Base-by-base conservation (phyloP, 306 rosid species). In the Vicia faba region DNA sequence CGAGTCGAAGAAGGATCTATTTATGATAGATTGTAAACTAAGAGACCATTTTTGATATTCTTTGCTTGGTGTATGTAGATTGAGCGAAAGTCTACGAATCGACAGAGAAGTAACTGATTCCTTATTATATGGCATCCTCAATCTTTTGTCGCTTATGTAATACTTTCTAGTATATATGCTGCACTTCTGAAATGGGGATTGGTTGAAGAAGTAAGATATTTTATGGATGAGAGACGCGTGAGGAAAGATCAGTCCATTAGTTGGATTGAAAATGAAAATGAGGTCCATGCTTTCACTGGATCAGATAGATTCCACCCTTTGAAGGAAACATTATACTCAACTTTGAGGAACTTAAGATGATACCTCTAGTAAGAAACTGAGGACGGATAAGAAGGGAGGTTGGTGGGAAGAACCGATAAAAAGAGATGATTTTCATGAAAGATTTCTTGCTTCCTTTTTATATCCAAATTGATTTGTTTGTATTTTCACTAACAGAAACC, bases 161-260 rank as follows among this genome's bases (percentile, higher is more conserved):
- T 84, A 45, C 91, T 85, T 73, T 82, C 92, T 20, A 79, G 90
- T 65, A 73, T 84, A 64, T 82, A 89, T 72, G 95, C 85, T 18
- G 74, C 73, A 10, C 81, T 70, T 38, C 85, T 86, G 66, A 88
- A 75, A 78, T 80, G 87, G 92, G 95, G 86, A 62, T 68, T 68
- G 70, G 84, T 77, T 25, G 85, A 69, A 80, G 78, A 87, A 74
- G 84, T 82, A 14, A 84, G 88, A 73, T 71, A 50, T 46, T 76
- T 80, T 26, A 83, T 83, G 91, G 75, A 87, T 28, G 84, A 79
- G 75, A 82, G 87, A 66, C 75, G 43, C 5, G 81, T 79, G 57
- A 75, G 59, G 68, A 78, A 87, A 77, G 86, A 79, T 54, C 79
- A 55, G 8, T 83, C 82, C 6, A 29, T 82, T 31, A 85, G 89